Base-by-base conservation (phyloP, 805 yeast species). In the Nakazawaea wickerhamii region DNA sequence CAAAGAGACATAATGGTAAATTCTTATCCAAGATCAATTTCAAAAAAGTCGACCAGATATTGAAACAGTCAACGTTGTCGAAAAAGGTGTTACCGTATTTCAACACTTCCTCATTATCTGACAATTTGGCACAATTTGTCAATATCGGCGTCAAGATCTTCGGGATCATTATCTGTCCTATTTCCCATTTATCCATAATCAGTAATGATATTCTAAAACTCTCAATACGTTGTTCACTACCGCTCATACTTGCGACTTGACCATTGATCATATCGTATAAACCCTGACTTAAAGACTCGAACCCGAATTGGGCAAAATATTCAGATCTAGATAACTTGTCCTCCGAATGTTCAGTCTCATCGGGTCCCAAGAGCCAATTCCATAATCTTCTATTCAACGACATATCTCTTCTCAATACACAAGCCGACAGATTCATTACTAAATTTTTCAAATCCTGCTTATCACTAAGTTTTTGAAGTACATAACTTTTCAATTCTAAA, bases 161-260 rank as follows among this genome's bases (percentile, higher is more conserved):
- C 0, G 96, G 95, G 1, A 89, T 78, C 1, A 91, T 65, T 11
- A 73, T 58, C 9, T 81, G 77, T 10, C 96, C 95, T 32, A 93
- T 80, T 60, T 93, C 99, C 98, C 98, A 93, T 48, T 88, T 77
- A 55, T 93, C 98, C 80, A 90, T 76, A 3, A 90, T 69, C 1
- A 93, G 77, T 4, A 81, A 64, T 2, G 87, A 71, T 5, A 91
- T 80, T 38, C 71, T 76, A 52, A 79, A 79, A 0, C 84, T 79
- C 18, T 68, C 73, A 1, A 76, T 63, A 22, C 64, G 65, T 43
- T 60, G 70, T 13, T 49, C 60, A 28, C 49, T 52, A 5, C 48
- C 40, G 1, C 61, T 47, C 4, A 47, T 49, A 1, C 54, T 45
- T 18, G 51, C 35, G 23, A 54, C 47, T 5, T 52, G 41, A 41